Evolutionary conservation across 2,329 filamentous ascomycete species (phyloP), one percentile per base, ranked within the genome.

Genomic region (Volutella citrinella): DNA sequence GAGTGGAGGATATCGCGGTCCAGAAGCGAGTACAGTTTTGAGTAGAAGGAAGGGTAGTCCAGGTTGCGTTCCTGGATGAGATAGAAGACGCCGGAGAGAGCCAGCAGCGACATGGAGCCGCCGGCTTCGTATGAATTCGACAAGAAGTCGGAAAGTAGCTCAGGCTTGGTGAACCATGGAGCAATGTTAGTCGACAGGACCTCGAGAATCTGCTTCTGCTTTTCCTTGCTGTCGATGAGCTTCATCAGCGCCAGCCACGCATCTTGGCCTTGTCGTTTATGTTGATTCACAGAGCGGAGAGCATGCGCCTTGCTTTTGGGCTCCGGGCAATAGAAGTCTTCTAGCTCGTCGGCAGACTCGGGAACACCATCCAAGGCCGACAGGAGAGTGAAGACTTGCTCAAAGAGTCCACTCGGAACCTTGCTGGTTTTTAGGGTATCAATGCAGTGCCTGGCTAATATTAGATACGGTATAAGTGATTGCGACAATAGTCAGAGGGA

Each of bases 31-130:
- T 98, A 98, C 4, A 98, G 80, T 60, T 96, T 97, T 33, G 74
- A 66, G 65, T 95, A 98, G 66, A 98, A 98, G 19, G 82, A 83
- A 2, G 90, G 89, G 60, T 98, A 98, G 64, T 98, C 93, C 40
- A 98, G 74, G 58, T 98, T 98, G 56, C 87, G 87, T 57, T 93
- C 80, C 46, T 87, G 82, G 50, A 98, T 97, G 32, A 98, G 76
- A 59, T 95, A 93, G 67, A 95, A 98, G 27, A 98, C 82, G 32
- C 93, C 93, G 1, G 87, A 94, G 2, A 98, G 72, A 3, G 94
- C 89, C 14, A 96, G 75, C 5, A 98, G 72, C 5, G 93, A 91
- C 29, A 82, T 88, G 11, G 88, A 84, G 27, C 93, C 93, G 32
- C 91, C 89, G 7, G 82, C 69, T 52, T 96, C 76, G 66, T 95